Evolutionary conservation across 441 rosid species (phyloP).

Genomic region (Pelargonium citronellum): DNA sequence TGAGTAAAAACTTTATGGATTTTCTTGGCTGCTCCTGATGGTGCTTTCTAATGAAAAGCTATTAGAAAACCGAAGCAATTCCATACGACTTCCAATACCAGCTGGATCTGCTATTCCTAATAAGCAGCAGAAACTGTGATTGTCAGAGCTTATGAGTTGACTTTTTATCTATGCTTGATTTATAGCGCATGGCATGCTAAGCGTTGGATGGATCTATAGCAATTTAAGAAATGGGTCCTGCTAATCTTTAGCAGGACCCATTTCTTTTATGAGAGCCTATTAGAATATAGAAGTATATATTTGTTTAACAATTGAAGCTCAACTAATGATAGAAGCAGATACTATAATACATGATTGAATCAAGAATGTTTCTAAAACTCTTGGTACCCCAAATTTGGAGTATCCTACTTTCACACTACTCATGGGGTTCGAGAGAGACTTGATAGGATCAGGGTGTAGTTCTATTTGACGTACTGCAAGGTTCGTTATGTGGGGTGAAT

Average conservation of each 20-base stretch:
- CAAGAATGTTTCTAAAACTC: no score
- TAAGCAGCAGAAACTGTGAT: background rate
- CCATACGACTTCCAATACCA: background rate
- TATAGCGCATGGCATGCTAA: no score
- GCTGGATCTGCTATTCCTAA: background rate
- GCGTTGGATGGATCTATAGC: no score
- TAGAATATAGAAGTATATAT: background rate
- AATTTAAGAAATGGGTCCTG: no score
- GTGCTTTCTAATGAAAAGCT: background rate
- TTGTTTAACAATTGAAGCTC: no score
- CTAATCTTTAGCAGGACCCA: no score
- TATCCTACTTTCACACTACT: no score
- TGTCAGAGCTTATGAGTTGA: background rate
- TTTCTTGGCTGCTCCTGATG: background rate
- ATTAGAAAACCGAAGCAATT: background rate
- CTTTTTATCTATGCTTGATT: background rate
- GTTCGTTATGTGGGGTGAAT: background rate
- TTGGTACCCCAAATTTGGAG: no score
- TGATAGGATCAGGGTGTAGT: background rate
- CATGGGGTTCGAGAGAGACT: no score
- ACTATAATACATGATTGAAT: no score
- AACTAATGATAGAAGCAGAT: no score
- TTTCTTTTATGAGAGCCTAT: background rate
- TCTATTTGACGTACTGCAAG: background rate
- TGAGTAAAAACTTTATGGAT: background rate